Evolutionary conservation across 2,329 filamentous ascomycete species (phyloP).

Genomic region (Canariomyces notabilis): DNA sequence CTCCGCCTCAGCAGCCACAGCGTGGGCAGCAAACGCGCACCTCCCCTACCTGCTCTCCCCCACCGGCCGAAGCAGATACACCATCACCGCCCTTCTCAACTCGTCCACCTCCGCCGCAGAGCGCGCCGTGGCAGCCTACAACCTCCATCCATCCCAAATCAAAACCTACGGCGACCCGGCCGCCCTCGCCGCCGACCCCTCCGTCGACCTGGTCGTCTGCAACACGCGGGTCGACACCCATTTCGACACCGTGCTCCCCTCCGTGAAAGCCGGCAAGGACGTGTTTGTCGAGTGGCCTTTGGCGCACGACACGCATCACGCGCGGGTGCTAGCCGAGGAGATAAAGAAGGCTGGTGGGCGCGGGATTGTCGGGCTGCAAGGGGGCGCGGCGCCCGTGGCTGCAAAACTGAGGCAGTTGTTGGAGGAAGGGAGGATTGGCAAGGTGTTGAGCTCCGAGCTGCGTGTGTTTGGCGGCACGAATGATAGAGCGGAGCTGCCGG

Average conservation of each 20-base stretch:
- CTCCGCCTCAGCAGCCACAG: too few relatives aligned
- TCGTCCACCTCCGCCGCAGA: constrained; percentile 41
- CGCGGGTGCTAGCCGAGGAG: constrained; percentile 36
- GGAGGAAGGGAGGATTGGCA: constrained; percentile 42
- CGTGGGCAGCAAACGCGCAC: constrained; percentile 54
- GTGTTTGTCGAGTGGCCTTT: constrained; percentile 57
- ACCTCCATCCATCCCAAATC: constrained; percentile 37
- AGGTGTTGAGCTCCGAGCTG: constrained; percentile 47
- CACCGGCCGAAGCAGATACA: constrained; percentile 37
- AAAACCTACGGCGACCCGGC: constrained; percentile 48
- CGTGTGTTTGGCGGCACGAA: constrained; percentile 35
- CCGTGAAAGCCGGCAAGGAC: constrained; percentile 46
- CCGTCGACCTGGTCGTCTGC: constrained; percentile 52
- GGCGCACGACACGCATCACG: constrained; percentile 38
- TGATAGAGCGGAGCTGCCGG: constrained; percentile 29
- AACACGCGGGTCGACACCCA: constrained; percentile 52
- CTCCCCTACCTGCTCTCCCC: constrained; percentile 54
- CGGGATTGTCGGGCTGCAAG: constrained; percentile 49
- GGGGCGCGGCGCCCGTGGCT: constrained; percentile 40
- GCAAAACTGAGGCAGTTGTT: constrained; percentile 43
- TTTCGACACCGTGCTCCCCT: constrained; percentile 39
- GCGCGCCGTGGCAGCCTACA: constrained; percentile 39
- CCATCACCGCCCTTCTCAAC: constrained; percentile 50
- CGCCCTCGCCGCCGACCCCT: constrained; percentile 42
- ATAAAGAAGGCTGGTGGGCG: constrained; percentile 30